Percentiles rank a stretch among this genome's conserved stretches.
Conservation (phyloP, 129 eudicot species). For the Mikania micrantha region DNA sequence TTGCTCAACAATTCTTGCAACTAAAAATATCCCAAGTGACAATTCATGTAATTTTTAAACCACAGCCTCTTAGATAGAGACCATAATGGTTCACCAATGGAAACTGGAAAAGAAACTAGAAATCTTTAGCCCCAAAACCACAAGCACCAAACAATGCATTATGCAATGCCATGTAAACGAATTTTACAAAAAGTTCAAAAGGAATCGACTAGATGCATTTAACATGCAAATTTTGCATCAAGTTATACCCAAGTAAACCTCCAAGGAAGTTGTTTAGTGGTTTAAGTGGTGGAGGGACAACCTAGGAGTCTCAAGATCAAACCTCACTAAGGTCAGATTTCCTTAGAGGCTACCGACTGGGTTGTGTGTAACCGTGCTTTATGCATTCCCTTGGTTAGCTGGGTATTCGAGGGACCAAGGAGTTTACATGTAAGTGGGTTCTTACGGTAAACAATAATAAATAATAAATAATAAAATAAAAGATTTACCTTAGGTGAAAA, state of each 20-base stretch:
- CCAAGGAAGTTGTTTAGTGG: too few species aligned
- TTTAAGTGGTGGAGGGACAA: too few species aligned
- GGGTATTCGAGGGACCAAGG: too few species aligned
- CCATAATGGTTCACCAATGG: not conserved
- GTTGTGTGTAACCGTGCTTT: too few species aligned
- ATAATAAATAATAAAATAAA: too few species aligned
- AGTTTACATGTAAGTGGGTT: too few species aligned
- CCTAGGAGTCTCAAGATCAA: too few species aligned
- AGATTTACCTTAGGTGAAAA: constrained; percentile 61
- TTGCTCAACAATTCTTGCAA: not conserved
- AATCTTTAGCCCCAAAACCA: not conserved
- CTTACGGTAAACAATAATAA: too few species aligned
- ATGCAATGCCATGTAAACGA: not conserved
- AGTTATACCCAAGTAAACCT: too few species aligned
- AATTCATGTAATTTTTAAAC: not conserved
- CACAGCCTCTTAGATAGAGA: not conserved
- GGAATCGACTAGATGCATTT: not conserved
- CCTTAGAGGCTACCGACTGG: too few species aligned
- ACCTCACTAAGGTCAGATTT: too few species aligned
- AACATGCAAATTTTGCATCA: constrained; percentile 3
- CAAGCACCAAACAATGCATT: constrained; percentile 1
- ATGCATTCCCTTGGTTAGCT: too few species aligned
- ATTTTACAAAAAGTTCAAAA: not conserved
- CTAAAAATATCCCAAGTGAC: not conserved
- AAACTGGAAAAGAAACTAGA: not conserved